These are phyloP conservation scores for Sapria himalayana DNA, from an alignment of 345 rosid genomes.

Conservation along the genomic window DNA sequence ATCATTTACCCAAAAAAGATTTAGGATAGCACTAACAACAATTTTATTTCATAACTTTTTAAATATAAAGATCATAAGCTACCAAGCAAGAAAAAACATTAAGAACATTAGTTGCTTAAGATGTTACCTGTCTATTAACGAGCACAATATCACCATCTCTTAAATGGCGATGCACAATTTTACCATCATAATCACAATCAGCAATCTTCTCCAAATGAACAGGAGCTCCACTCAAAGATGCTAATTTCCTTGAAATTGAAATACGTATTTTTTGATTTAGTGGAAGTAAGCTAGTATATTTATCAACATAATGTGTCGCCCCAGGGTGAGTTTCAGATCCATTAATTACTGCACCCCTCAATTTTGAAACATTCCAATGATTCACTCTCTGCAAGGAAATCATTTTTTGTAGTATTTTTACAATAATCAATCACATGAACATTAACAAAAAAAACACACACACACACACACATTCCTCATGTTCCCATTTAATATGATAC, in stretches of 20 bases:
- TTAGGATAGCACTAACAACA: too few species aligned
- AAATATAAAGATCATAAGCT: too few species aligned
- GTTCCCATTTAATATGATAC: background rate
- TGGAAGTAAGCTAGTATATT: slow-evolving; percentile 35
- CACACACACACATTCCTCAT: background rate
- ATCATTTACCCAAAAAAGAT: too few species aligned
- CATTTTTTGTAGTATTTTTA: slow-evolving; percentile 5
- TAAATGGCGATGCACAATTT: slow-evolving; percentile 69
- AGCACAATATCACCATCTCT: slow-evolving; percentile 89
- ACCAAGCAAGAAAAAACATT: too few species aligned
- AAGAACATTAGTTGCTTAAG: too few species aligned
- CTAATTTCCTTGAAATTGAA: slow-evolving; percentile 51
- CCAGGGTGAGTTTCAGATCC: slow-evolving; percentile 82
- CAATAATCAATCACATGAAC: slow-evolving; percentile 1
- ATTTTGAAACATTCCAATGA: slow-evolving; percentile 51
- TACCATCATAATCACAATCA: slow-evolving; percentile 52
- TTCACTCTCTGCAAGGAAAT: slow-evolving; percentile 55
- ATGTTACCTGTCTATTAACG: slow-evolving; percentile 95
- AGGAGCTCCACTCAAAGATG: slow-evolving; percentile 56
- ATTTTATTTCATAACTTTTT: too few species aligned
- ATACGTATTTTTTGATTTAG: slow-evolving; percentile 27
- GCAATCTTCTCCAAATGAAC: slow-evolving; percentile 37
- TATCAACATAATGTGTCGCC: slow-evolving; percentile 79
- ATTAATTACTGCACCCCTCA: slow-evolving; percentile 66
- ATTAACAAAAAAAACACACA: background rate